Conservation (phyloP, 2,329 filamentous ascomycete species). For the Escovopsis sp. region DNA sequence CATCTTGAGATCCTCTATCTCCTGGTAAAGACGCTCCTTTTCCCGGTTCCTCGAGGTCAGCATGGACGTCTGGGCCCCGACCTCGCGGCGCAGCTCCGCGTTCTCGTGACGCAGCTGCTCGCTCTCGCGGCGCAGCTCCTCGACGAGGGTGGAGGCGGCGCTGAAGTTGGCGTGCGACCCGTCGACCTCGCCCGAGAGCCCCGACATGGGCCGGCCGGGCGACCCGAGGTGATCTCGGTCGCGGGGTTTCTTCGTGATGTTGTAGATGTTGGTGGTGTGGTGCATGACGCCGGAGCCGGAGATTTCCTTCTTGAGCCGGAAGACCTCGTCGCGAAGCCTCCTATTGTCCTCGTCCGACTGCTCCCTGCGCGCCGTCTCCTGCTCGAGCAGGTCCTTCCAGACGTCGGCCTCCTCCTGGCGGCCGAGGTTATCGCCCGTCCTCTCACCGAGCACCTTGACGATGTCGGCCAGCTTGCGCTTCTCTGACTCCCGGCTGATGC, state of each 20-base stretch:
- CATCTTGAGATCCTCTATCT: conserved; percentile 93
- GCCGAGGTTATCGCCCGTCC: conserved; percentile 33
- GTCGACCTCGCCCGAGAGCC: conserved; percentile 35
- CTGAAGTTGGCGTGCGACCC: conserved; percentile 38
- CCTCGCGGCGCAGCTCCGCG: conserved; percentile 77
- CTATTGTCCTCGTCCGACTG: conserved; percentile 83
- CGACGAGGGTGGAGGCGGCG: conserved; percentile 51
- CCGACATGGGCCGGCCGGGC: conserved; percentile 34
- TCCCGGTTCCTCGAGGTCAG: conserved; percentile 90
- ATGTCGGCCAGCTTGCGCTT: conserved; percentile 77
- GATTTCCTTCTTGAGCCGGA: conserved; percentile 51
- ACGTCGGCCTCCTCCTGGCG: conserved; percentile 60
- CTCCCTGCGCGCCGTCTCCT: conserved; percentile 78
- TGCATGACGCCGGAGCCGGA: conserved; percentile 27
- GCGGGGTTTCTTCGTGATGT: conserved; percentile 39
- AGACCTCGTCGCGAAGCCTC: conserved; percentile 69
- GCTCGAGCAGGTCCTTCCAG: conserved; percentile 88
- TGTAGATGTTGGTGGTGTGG: conserved; percentile 52
- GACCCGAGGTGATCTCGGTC: conserved; percentile 30
- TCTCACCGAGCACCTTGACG: conserved; percentile 41
- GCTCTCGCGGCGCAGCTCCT: conserved; percentile 55
- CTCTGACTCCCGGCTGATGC: conserved; percentile 64
- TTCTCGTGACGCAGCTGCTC: conserved; percentile 84
- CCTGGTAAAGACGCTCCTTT: conserved; percentile 86
- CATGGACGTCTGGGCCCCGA: conserved; percentile 95